Evolutionary conservation across 2,329 filamentous ascomycete species (phyloP), one percentile per base, ranked within the genome.

Genomic region (Ascochyta clinopodiicola): DNA sequence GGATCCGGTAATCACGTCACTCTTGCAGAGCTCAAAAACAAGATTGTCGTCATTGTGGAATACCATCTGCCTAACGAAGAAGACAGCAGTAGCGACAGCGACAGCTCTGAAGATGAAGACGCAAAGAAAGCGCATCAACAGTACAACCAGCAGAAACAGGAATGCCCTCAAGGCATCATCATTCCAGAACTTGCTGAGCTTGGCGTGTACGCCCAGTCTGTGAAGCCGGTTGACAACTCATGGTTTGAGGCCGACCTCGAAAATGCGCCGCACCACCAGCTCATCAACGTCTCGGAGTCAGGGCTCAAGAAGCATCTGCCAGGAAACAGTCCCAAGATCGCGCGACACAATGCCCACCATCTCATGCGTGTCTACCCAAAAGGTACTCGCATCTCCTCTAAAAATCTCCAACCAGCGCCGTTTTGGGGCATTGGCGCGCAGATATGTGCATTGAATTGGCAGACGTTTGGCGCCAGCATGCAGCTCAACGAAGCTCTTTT

Each of bases 341-440:
- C 83, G 1, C 69, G 70, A 0, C 87, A 90, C 75, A 90, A 90
- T 59, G 77, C 86, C 0, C 77, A 80, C 19, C 85, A 88, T 56
- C 78, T 89, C n/a, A 89, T 89, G 87, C 83, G 87, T 4, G 86
- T 89, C 1, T 90, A 80, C 61, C 87, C 87, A 34, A 89, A 89
- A 65, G 87, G 87, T 44, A 88, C 86, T 0, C 84, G 87, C 38
- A 89, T 90, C 68, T 84, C 84, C 0, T 89, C 86, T 2, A 81
- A 79, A 32, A 90, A 90, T 66, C 80, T 90, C 2, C 80, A 81
- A 48, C 86, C 86, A 0, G 80, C 86, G 0, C 80, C 82, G 0
- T 89, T 87, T 68, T 90, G 87, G 87, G 85, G 80, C 6, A 70
- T 88, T 4, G 87, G 87, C 1, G 86, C 87, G 2, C 87, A 90